phyloP scores from a whole-genome alignment of 192 early-diverging fungal genomes.

The Mortierella antarctica region DNA sequence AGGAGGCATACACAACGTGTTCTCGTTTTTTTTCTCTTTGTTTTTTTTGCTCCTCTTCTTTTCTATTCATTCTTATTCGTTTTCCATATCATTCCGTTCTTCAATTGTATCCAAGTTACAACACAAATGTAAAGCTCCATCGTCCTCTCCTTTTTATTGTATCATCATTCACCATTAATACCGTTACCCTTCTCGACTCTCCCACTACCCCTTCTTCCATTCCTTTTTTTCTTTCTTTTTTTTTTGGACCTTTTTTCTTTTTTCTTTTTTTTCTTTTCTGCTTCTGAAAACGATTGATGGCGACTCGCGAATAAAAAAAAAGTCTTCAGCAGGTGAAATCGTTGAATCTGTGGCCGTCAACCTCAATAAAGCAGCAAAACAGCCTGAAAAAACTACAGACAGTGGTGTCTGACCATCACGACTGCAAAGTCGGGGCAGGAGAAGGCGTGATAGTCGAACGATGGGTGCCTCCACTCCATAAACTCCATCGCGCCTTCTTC shows the following conservation, averaged over 20 bases:
- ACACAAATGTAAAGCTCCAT: not conserved
- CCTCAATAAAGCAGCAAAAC: too few species aligned
- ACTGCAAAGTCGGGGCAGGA: not conserved
- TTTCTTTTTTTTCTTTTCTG: not conserved
- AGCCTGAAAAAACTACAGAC: too few species aligned
- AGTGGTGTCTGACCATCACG: too few species aligned
- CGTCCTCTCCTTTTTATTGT: constrained; percentile 2
- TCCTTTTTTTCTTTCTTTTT: not conserved
- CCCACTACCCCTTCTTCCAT: not conserved
- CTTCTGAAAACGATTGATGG: not conserved
- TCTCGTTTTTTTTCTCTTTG: not conserved
- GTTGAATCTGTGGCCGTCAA: not conserved
- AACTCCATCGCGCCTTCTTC: constrained; percentile 34
- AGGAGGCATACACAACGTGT: not conserved
- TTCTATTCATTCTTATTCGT: not conserved
- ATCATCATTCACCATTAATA: not conserved
- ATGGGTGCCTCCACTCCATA: constrained; percentile 17
- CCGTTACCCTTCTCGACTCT: not conserved
- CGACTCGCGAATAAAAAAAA: not conserved
- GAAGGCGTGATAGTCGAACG: not conserved
- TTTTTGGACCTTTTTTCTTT: not conserved
- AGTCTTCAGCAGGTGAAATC: not conserved
- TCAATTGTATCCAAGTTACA: not conserved
- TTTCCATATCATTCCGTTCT: not conserved
- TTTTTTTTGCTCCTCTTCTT: constrained; percentile 4